Conservation (phyloP, 306 rosid genomes). For the Quercus bicolor region DNA sequence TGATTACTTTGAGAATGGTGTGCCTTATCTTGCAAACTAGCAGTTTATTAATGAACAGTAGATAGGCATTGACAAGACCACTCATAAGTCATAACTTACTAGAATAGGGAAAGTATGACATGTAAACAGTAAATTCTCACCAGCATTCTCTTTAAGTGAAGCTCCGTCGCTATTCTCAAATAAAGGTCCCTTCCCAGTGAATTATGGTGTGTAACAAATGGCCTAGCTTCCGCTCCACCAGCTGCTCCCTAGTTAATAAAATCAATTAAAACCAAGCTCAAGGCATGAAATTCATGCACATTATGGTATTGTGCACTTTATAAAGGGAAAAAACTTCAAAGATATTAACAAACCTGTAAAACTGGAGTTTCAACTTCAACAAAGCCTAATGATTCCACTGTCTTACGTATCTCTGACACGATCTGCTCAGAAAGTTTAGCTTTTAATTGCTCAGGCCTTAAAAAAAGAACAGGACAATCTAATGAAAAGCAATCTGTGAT, state of each 20-base stretch:
- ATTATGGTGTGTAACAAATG: constrained; percentile 91
- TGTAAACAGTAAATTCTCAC: constrained; percentile 56
- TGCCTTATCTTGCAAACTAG: too few species aligned
- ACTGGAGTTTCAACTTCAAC: constrained; percentile 98
- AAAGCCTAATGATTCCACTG: constrained; percentile 86
- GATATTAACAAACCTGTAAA: constrained; percentile 69
- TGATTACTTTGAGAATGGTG: too few species aligned
- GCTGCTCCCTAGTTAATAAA: constrained; percentile 82
- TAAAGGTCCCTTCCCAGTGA: constrained; percentile 91
- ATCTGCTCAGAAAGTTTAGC: constrained; percentile 43
- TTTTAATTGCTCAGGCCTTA: constrained; percentile 1
- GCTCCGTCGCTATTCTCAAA: constrained; percentile 95
- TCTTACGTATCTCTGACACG: constrained; percentile 77
- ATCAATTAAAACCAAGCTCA: constrained; percentile 33
- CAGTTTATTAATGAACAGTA: too few species aligned
- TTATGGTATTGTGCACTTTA: not conserved
- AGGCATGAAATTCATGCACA: constrained; percentile 8
- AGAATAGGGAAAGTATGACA: not conserved
- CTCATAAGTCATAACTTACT: too few species aligned
- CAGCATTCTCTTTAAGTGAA: constrained; percentile 97
- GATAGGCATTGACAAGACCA: too few species aligned
- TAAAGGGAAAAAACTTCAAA: not conserved
- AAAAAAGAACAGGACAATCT: constrained; percentile 9
- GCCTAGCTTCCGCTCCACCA: constrained; percentile 99
- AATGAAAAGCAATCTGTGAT: not conserved